phyloP scores from a whole-genome alignment of 2,329 filamentous ascomycete species.

The Cytospora mali region DNA sequence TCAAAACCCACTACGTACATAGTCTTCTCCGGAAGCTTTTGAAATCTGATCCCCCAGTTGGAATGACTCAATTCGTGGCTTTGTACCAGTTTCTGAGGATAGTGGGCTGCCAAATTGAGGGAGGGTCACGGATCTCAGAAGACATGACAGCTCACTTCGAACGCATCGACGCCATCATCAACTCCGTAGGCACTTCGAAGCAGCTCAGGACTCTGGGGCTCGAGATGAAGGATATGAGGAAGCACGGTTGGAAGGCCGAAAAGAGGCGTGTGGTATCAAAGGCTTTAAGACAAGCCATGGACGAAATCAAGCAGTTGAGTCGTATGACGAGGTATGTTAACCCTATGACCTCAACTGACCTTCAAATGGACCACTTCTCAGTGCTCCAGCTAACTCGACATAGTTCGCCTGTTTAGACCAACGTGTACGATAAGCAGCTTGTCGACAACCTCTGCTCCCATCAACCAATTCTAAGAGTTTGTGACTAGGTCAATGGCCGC shows the following conservation, averaged over 20 bases:
- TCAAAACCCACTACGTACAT: background rate
- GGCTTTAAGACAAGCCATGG: background rate
- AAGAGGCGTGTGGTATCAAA: background rate
- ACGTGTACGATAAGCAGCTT: background rate
- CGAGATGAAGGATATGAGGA: slow-evolving; percentile 1
- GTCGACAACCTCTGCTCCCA: too few relatives aligned
- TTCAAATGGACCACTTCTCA: too few relatives aligned
- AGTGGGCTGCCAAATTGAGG: background rate
- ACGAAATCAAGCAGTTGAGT: background rate
- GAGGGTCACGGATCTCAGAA: background rate
- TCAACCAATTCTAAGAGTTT: too few relatives aligned
- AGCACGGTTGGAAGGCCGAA: background rate
- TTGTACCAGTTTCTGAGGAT: slow-evolving; percentile 5
- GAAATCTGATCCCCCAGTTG: background rate
- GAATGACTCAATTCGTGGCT: slow-evolving; percentile 3
- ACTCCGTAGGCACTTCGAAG: background rate
- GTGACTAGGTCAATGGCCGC: too few relatives aligned
- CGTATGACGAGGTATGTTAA: background rate
- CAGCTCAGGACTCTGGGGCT: background rate
- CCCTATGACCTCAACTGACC: background rate
- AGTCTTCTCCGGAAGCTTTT: background rate
- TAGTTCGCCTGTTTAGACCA: background rate
- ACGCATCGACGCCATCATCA: background rate
- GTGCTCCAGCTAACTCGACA: background rate
- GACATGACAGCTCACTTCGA: slow-evolving; percentile 11